A percentile compares a stretch with the other conserved stretches of the same genome.
phyloP scores from a whole-genome alignment of 2,329 filamentous ascomycete species.

The Samsoniella hepiali region DNA sequence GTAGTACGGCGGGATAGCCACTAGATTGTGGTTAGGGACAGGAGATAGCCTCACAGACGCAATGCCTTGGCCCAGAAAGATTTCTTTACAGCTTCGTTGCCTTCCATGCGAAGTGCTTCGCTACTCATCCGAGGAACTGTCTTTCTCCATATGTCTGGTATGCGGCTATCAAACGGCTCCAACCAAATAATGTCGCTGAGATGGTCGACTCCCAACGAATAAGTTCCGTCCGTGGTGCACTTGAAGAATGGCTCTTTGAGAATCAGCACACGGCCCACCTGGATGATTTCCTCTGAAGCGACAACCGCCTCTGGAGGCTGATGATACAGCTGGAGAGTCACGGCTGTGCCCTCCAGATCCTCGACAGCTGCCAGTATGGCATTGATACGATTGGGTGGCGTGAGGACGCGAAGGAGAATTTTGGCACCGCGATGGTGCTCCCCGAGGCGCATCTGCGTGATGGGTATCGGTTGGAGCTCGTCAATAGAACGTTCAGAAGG shows the following conservation, averaged over 20 bases:
- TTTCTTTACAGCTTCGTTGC: conserved; percentile 33
- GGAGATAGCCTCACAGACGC: conserved; percentile 28
- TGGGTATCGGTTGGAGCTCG: background rate
- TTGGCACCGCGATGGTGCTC: conserved; percentile 21
- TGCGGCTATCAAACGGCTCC: conserved; percentile 31
- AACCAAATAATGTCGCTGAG: conserved; percentile 45
- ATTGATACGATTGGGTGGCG: conserved; percentile 21
- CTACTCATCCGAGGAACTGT: conserved; percentile 20
- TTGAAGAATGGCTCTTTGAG: conserved; percentile 56
- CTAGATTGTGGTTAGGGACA: background rate
- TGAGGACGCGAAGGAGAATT: conserved; percentile 23
- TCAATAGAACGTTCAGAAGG: background rate
- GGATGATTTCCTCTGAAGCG: conserved; percentile 33
- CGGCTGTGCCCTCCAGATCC: conserved; percentile 36
- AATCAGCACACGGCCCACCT: conserved; percentile 35
- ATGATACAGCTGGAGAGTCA: conserved; percentile 40
- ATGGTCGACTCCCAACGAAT: conserved; percentile 51
- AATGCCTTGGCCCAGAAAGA: conserved; percentile 30
- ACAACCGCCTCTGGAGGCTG: conserved; percentile 37
- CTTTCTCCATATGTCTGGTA: conserved; percentile 38
- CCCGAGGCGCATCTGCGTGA: background rate
- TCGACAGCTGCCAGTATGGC: conserved; percentile 34
- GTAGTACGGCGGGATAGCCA: background rate
- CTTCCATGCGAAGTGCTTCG: conserved; percentile 26
- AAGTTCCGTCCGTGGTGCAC: conserved; percentile 34